Base-by-base conservation (phyloP, 129 eudicot genomes). In the Deinandra increscens region DNA sequence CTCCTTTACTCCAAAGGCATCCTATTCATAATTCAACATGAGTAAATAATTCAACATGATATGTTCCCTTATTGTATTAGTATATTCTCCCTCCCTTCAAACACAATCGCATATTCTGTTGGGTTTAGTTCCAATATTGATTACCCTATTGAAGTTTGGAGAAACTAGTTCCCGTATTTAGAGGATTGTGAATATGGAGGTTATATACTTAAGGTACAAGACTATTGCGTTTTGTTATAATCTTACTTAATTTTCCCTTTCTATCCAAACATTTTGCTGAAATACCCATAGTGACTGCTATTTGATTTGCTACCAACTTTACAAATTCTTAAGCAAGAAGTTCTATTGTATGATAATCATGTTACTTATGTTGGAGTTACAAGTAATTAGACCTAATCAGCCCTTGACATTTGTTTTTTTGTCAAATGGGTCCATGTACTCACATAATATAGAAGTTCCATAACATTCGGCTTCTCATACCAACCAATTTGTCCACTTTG, bases 171-270 rank as follows among this genome's bases (percentile, higher is more conserved):
- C 19, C 13, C 14, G 5, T 20, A 12, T 22, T 4, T 23, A 55
- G 70, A 43, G 70, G 70, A 6, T 65, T 18, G 43, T 44, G 14
- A 65, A 48, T 11, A 44, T 4, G 43, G 55, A 66, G 70, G 22
- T 66, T 46, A 23, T 39, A 18, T 66, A n/a, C 59, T 7, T 44
- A 14, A 45, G 71, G 59, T n/a, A 6, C 43, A 26, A 5, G 15
- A 12, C 20, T 15, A n/a, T 29, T n/a, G 8, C 7, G n/a, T 66
- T 46, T 29, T 44, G 71, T 45, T 9, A 1, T 18, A 4, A 9
- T 36, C 45, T 61, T 61, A 38, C 26, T 61, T 14, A 36, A 0
- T 7, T 61, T 31, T 33, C 0, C 12, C 5, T 60, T 33, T 26
- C n/a, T 29, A 26, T 23, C 18, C 6, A 56, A 4, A 31, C 42